Evolutionary conservation across 306 rosid genomes (phyloP).

Genomic region (Hylodesmum podocarpum): DNA sequence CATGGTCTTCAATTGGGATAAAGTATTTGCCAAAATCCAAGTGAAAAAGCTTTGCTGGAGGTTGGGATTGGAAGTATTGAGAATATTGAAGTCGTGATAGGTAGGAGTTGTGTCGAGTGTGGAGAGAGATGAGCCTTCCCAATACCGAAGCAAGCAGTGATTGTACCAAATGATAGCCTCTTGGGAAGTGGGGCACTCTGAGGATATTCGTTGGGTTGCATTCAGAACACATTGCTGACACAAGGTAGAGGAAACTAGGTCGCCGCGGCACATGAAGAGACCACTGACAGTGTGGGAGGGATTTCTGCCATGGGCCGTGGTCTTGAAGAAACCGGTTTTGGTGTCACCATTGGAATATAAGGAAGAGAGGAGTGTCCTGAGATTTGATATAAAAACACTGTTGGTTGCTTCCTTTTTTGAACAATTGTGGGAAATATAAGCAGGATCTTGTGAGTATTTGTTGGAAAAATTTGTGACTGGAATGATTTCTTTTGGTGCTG

Average conservation of each 20-base stretch:
- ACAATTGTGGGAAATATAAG: slow-evolving; percentile 14
- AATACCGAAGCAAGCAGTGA: slow-evolving; percentile 21
- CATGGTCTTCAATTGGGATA: neutral
- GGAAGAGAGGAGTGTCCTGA: neutral
- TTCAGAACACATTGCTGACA: too few relatives aligned
- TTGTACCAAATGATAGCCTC: slow-evolving; percentile 18
- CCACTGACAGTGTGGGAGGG: slow-evolving; percentile 14
- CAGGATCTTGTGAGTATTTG: neutral
- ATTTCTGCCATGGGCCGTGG: too few relatives aligned
- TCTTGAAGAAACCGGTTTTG: slow-evolving; percentile 2
- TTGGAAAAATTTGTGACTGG: neutral
- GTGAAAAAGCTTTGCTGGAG: neutral
- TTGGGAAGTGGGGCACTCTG: too few relatives aligned
- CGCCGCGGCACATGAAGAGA: slow-evolving; percentile 34
- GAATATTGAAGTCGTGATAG: neutral
- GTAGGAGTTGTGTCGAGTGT: neutral
- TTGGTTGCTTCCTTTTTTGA: neutral
- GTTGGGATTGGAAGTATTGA: neutral
- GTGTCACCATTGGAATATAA: slow-evolving; percentile 8
- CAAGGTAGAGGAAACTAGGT: too few relatives aligned
- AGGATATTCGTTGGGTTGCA: too few relatives aligned
- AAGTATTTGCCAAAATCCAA: neutral
- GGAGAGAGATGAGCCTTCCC: neutral
- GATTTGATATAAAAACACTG: neutral
- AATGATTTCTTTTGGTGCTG: neutral